These are phyloP conservation scores for Epichloe sp. DNA, from an alignment of 2,329 filamentous ascomycete species.

Conservation along the genomic window DNA sequence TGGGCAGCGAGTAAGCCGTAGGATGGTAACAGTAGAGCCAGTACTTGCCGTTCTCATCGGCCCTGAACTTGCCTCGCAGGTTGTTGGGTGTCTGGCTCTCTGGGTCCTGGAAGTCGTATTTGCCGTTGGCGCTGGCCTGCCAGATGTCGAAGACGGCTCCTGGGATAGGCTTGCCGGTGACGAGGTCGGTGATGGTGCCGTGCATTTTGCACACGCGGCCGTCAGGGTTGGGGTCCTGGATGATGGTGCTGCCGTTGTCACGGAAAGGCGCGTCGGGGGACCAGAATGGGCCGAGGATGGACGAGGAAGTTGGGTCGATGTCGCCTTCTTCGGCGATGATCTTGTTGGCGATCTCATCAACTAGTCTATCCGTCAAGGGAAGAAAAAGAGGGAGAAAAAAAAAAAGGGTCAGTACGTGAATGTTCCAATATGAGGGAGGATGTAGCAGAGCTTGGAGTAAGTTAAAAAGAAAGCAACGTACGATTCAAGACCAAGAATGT, in stretches of 20 bases:
- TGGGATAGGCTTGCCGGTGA: constrained; percentile 52
- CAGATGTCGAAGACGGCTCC: constrained; percentile 64
- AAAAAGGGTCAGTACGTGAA: not conserved
- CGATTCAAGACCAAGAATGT: constrained; percentile 63
- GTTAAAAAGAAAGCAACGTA: constrained; percentile 24
- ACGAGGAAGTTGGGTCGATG: constrained; percentile 55
- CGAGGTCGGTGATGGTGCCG: constrained; percentile 50
- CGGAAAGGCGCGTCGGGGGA: constrained; percentile 62
- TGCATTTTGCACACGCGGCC: constrained; percentile 55
- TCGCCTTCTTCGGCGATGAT: constrained; percentile 48
- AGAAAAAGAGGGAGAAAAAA: too few relatives aligned
- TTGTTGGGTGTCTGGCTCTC: constrained; percentile 60
- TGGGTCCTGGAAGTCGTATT: constrained; percentile 66
- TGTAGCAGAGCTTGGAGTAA: not conserved
- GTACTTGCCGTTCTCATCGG: constrained; percentile 56
- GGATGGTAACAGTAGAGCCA: constrained; percentile 65
- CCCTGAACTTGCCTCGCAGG: constrained; percentile 62
- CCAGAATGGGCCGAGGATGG: constrained; percentile 71
- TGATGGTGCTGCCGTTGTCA: constrained; percentile 50
- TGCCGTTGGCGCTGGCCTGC: constrained; percentile 63
- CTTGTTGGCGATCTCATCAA: constrained; percentile 52
- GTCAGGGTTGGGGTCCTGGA: constrained; percentile 45
- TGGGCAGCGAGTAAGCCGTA: constrained; percentile 58
- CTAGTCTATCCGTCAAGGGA: constrained; percentile 22
- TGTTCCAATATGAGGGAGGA: not conserved